These are phyloP conservation scores for Colletotrichum spinosum DNA, from an alignment of 2,329 filamentous ascomycete genomes.

Conservation along the genomic window DNA sequence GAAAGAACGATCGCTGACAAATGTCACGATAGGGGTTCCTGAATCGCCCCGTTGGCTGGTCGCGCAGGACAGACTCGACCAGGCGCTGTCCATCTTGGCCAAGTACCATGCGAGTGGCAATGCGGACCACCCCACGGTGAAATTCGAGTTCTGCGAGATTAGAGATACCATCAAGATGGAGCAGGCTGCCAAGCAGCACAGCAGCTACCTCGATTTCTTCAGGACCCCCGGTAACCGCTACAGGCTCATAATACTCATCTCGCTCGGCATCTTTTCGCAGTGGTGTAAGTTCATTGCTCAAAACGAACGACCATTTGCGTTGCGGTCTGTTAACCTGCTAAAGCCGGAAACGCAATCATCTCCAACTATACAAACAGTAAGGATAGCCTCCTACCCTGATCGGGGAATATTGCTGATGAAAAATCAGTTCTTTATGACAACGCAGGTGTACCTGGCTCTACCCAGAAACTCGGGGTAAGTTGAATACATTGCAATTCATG, in stretches of 20 bases:
- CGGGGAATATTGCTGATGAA: too few relatives aligned
- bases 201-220: conserved; percentile 70
- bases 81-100: conserved; percentile 59
- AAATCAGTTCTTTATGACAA: conserved; percentile 62
- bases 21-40: conserved; percentile 56
- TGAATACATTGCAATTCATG: too few relatives aligned
- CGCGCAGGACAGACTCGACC: conserved; percentile 47
- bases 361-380: conserved; percentile 71
- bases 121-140: conserved; percentile 54
- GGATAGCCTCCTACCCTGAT: too few relatives aligned
- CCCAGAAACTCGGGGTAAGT: conserved; percentile 63
- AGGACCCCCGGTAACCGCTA: conserved; percentile 72
- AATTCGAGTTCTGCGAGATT: conserved; percentile 63
- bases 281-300: conserved; percentile 53
- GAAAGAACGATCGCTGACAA: not conserved
- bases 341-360: conserved; percentile 71
- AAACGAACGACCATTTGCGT: too few relatives aligned
- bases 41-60: conserved; percentile 59
- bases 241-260: conserved; percentile 70
- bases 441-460: conserved; percentile 68
- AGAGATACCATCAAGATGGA: conserved; percentile 60
- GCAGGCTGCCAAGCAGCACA: conserved; percentile 54
- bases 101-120: conserved; percentile 64
- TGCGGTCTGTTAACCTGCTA: too few relatives aligned
- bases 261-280: conserved; percentile 74